Evolutionary conservation across 805 yeast genomes (phyloP).

Genomic region (Saccharomycopsis microspora): DNA sequence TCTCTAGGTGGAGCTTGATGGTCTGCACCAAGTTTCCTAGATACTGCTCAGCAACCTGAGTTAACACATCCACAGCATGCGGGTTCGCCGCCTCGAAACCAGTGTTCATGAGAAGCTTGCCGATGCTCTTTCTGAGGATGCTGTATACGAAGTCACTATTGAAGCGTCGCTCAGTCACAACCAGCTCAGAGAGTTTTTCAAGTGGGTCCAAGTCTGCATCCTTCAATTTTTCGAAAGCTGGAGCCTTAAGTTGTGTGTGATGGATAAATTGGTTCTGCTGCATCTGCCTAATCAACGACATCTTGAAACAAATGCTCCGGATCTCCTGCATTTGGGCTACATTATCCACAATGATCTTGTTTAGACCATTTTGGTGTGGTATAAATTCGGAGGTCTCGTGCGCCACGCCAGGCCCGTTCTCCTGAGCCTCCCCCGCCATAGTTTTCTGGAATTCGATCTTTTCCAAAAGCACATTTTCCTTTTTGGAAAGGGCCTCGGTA

Average conservation of each 20-base stretch:
- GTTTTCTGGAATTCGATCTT: conserved; percentile 7
- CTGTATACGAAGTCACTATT: conserved; percentile 51
- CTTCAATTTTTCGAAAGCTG: conserved; percentile 47
- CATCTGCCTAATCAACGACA: conserved; percentile 79
- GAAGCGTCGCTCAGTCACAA: conserved; percentile 40
- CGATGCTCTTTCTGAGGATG: conserved; percentile 55
- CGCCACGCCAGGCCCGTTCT: conserved; percentile 23
- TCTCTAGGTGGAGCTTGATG: conserved; percentile 60
- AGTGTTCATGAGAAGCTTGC: conserved; percentile 78
- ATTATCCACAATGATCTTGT: conserved; percentile 49
- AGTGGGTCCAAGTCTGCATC: conserved; percentile 77
- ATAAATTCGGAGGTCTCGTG: conserved; percentile 26
- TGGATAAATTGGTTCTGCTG: conserved; percentile 73
- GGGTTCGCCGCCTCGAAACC: conserved; percentile 85
- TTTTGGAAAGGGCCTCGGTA: conserved; percentile 31
- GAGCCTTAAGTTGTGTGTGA: conserved; percentile 61
- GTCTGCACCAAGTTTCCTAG: conserved; percentile 64
- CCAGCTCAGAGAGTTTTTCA: conserved; percentile 52
- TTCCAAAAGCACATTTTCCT: conserved; percentile 30
- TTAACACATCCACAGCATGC: conserved; percentile 62
- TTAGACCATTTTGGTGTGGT: conserved; percentile 43
- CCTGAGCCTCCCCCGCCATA: conserved; percentile 22
- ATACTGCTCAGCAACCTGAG: conserved; percentile 77
- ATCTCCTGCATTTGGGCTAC: conserved; percentile 78
- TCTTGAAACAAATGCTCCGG: conserved; percentile 78